A percentile compares a stretch with the other conserved stretches of the same genome.
Conservation (phyloP, 2,329 filamentous ascomycete genomes). For the Colletotrichum cereale region DNA sequence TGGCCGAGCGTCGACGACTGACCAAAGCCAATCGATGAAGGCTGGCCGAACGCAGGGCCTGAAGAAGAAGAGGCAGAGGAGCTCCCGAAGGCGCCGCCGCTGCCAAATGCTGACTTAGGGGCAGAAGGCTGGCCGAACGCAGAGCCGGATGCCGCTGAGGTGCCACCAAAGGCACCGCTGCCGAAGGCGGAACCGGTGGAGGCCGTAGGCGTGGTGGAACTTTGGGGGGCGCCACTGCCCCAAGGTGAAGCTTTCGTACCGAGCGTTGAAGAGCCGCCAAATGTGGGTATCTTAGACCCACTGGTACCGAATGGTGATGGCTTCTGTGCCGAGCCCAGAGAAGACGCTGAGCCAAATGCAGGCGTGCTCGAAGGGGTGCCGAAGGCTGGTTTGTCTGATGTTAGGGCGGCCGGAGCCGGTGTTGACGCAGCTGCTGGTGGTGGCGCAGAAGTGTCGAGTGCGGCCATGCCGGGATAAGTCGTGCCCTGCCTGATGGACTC, state of each 20-base stretch:
- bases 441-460: conserved; percentile 47
- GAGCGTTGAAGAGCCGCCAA: conserved; percentile 62
- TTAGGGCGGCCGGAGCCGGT: conserved; percentile 37
- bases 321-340: conserved; percentile 55
- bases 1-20: conserved; percentile 62
- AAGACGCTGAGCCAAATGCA: conserved; percentile 43
- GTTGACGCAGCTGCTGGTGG: conserved; percentile 42
- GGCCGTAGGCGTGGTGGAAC: conserved; percentile 40
- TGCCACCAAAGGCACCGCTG: conserved; percentile 57
- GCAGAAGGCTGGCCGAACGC: conserved; percentile 63
- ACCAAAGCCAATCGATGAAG: conserved; percentile 60
- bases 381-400: conserved; percentile 42
- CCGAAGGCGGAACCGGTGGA: conserved; percentile 56
- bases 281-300: conserved; percentile 53
- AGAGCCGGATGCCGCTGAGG: conserved; percentile 53
- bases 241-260: conserved; percentile 67
- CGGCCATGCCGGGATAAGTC: conserved; percentile 77
- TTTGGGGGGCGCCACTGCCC: conserved; percentile 48
- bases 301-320: conserved; percentile 42
- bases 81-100: conserved; percentile 24
- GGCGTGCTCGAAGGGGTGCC: conserved; percentile 43
- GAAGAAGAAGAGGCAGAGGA: conserved; percentile 46
- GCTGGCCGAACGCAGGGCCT: conserved; percentile 50
- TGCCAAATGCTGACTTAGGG: conserved; percentile 39
- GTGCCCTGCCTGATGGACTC: conserved; percentile 83